These are phyloP conservation scores for Allantophomopsis cytisporea DNA, from an alignment of 2,329 filamentous ascomycete genomes.

Conservation along the genomic window DNA sequence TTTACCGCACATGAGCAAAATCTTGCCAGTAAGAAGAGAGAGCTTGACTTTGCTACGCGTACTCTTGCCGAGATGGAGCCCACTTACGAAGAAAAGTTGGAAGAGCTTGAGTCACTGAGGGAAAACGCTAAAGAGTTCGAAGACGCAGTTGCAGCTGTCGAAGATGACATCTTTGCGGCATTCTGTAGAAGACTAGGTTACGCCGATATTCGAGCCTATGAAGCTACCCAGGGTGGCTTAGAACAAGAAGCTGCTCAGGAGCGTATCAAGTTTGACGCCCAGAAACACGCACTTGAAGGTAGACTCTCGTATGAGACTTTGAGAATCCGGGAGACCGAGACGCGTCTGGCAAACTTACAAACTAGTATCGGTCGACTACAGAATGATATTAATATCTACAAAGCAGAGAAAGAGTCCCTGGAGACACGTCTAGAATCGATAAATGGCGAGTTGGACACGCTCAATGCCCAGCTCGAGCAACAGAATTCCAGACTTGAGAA, in stretches of 20 bases:
- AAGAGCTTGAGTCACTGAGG: slow-evolving; percentile 50
- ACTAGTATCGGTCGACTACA: slow-evolving; percentile 52
- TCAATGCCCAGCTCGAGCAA: slow-evolving; percentile 59
- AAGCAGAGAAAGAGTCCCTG: slow-evolving; percentile 60
- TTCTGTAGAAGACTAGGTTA: slow-evolving; percentile 88
- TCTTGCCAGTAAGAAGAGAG: slow-evolving; percentile 68
- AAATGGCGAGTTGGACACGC: slow-evolving; percentile 61
- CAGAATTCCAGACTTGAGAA: slow-evolving; percentile 54
- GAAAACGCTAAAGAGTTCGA: slow-evolving; percentile 39
- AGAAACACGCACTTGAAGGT: slow-evolving; percentile 61
- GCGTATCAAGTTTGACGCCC: slow-evolving; percentile 73
- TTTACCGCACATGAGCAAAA: slow-evolving; percentile 70
- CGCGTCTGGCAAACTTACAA: slow-evolving; percentile 56
- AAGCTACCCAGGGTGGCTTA: slow-evolving; percentile 81
- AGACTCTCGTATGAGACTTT: slow-evolving; percentile 42
- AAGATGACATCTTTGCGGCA: slow-evolving; percentile 73
- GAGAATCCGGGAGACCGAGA: slow-evolving; percentile 41
- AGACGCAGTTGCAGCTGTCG: slow-evolving; percentile 61
- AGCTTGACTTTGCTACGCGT: slow-evolving; percentile 58
- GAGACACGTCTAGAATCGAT: slow-evolving; percentile 60
- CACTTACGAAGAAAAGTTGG: slow-evolving; percentile 61
- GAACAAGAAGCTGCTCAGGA: slow-evolving; percentile 85
- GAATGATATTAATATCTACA: slow-evolving; percentile 54
- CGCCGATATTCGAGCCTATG: slow-evolving; percentile 80
- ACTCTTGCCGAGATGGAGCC: slow-evolving; percentile 67